These are phyloP conservation scores for Auriscalpium microsporum DNA, from an alignment of 768 basidiomycete genomes.

Conservation along the genomic window DNA sequence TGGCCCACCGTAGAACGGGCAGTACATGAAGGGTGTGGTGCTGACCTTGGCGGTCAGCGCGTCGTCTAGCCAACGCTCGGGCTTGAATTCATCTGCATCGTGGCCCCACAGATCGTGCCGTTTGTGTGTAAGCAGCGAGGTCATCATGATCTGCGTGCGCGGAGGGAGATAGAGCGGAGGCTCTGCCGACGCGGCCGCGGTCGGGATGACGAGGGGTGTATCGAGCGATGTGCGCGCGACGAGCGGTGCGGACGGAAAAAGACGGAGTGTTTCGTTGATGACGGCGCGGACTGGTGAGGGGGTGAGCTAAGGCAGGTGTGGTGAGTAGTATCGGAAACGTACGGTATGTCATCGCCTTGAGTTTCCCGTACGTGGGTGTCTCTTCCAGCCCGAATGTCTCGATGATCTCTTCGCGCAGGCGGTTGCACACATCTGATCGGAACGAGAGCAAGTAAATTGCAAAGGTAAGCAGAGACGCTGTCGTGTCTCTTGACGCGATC, in stretches of 20 bases:
- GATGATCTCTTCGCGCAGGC: constrained; percentile 27
- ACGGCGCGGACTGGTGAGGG: constrained; percentile 21
- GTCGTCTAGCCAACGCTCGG: constrained; percentile 56
- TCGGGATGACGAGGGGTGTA: constrained; percentile 7
- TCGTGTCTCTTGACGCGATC: constrained; percentile 18
- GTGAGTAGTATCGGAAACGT: neutral
- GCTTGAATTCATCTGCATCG: constrained; percentile 44
- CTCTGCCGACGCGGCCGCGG: constrained; percentile 16
- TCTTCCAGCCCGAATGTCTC: constrained; percentile 20
- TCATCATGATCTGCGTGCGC: constrained; percentile 17
- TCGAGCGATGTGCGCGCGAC: constrained; percentile 8
- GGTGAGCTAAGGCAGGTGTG: neutral
- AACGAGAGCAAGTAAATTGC: constrained; percentile 25
- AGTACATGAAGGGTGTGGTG: constrained; percentile 59
- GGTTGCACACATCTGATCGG: constrained; percentile 22
- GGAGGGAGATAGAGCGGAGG: constrained; percentile 11
- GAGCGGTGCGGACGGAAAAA: constrained; percentile 10
- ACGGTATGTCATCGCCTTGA: constrained; percentile 27
- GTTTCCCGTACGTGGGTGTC: constrained; percentile 24
- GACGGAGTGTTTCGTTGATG: constrained; percentile 24
- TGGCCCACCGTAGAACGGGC: constrained; percentile 62
- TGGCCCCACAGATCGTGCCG: constrained; percentile 50
- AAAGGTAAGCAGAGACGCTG: constrained; percentile 25
- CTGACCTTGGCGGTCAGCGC: constrained; percentile 40
- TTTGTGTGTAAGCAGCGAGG: constrained; percentile 26